These are phyloP conservation scores for Schizochytrium sp. DNA, from an alignment of 108 stramenopile genomes.

Conservation along the genomic window DNA sequence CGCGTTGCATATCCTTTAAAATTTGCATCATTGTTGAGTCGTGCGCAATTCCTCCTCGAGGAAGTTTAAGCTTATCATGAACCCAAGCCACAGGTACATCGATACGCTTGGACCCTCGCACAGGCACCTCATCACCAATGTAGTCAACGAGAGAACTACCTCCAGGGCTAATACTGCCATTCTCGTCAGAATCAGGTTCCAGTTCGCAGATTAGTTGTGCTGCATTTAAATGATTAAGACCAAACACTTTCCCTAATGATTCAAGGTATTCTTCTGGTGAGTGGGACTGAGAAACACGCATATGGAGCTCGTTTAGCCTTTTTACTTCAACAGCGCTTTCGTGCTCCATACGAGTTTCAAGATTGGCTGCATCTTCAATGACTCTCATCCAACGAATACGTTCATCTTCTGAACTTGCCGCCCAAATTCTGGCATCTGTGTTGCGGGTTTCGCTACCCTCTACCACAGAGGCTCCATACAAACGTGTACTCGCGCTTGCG, in stretches of 20 bases:
- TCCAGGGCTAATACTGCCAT: neutral
- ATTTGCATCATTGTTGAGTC: constrained; percentile 51
- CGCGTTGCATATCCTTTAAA: constrained; percentile 53
- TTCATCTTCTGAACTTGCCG: constrained; percentile 4
- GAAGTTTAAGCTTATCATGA: constrained; percentile 42
- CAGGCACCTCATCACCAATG: neutral
- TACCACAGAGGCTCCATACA: neutral
- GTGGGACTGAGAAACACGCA: neutral
- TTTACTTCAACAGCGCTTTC: neutral
- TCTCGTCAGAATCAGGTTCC: neutral
- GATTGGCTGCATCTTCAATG: constrained; percentile 32
- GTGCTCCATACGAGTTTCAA: neutral
- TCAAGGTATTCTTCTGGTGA: neutral
- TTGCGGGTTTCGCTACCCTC: neutral
- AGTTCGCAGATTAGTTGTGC: neutral
- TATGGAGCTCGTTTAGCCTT: neutral
- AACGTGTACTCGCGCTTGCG: neutral
- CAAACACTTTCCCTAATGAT: neutral
- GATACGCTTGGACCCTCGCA: neutral
- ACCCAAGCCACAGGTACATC: constrained; percentile 51
- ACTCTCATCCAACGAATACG: constrained; percentile 50
- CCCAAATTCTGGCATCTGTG: constrained; percentile 5
- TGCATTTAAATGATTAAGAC: neutral
- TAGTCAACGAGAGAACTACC: neutral
- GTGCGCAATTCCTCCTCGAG: constrained; percentile 27